Conservation (phyloP, 768 basidiomycete genomes). For the Glaciozyma martinii region DNA sequence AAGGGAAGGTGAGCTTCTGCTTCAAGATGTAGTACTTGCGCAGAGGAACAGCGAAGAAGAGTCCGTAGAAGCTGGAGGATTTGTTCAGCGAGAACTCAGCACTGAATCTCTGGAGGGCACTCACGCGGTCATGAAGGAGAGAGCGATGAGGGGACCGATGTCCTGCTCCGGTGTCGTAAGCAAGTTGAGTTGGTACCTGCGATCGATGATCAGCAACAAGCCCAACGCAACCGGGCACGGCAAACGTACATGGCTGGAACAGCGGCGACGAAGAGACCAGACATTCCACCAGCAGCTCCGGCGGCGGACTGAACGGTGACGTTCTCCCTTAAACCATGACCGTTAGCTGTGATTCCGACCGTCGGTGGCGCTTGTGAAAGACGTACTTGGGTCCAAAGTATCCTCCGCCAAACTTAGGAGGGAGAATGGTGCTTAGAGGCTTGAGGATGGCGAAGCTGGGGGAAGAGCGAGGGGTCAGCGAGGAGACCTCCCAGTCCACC, state of each 20-base stretch:
- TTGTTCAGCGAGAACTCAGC: conserved; percentile 11
- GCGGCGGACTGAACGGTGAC: conserved; percentile 56
- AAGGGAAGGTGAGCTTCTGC: conserved; percentile 57
- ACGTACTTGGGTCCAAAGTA: conserved; percentile 48
- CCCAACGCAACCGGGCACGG: no score
- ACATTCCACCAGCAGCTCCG: conserved; percentile 41
- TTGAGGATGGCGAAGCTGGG: neutral
- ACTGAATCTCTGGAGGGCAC: neutral
- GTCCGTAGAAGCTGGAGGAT: conserved; percentile 7
- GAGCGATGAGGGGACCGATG: neutral
- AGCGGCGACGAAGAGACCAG: neutral
- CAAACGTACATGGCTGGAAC: neutral
- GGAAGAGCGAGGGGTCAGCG: no score
- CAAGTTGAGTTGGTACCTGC: neutral
- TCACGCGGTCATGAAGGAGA: neutral
- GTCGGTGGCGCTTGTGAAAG: no score
- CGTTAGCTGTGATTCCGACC: no score
- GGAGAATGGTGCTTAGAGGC: neutral
- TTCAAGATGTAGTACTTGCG: conserved; percentile 56
- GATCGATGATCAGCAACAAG: no score
- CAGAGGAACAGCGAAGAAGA: conserved; percentile 57
- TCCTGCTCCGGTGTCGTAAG: neutral
- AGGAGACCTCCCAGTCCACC: no score
- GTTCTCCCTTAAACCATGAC: conserved; percentile 44
- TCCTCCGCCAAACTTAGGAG: conserved; percentile 45